Base-by-base conservation (phyloP, 306 rosid genomes). In the Quercus aquifolioides region DNA sequence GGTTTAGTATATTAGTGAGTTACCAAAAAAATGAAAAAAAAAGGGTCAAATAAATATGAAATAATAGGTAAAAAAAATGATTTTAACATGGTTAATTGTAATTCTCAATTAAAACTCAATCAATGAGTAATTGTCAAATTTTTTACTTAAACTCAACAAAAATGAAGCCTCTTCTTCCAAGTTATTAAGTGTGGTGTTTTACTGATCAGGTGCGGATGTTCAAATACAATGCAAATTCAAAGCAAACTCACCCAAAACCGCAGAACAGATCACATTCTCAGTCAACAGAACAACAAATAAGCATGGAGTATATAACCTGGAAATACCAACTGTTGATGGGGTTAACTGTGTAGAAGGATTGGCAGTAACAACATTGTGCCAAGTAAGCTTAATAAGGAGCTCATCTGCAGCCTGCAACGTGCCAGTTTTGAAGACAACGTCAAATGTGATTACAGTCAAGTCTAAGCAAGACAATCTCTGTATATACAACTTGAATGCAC, bases 211-310 rank as follows among this genome's bases (percentile, higher is more conserved):
- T 79, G 94, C 78, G 69, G 90, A 92, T 41, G 93, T 92, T 73
- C 90, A 81, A 49, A 81, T 92, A 83, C 77, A 82, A 49, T 92
- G 97, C 88, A 92, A 84, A 82, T 92, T 92, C 84, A 86, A 78
- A 84, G 93, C 85, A 19, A 82, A 65, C 35, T 87, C 94, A 4
- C 83, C 87, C 28, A 79, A 64, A 81, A 77, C 83, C 15, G 76
- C 78, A 13, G 91, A 88, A 73, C 85, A 86, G 74, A 88, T 90
- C 46, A 79, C 51, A 41, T 83, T 85, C 68, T 83, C 90, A 5
- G 94, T 86, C 68, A 90, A 90, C 84, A 84, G 83, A 81, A 90
- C 89, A 25, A 88, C 94, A 23, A 79, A 88, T 58, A 81, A 82
- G 67, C 17, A 87, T 67, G 94, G 94, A 65, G 87, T 79, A 11